Conservation (phyloP, 139 green algal genomes). For the Pleodorina starrii region DNA sequence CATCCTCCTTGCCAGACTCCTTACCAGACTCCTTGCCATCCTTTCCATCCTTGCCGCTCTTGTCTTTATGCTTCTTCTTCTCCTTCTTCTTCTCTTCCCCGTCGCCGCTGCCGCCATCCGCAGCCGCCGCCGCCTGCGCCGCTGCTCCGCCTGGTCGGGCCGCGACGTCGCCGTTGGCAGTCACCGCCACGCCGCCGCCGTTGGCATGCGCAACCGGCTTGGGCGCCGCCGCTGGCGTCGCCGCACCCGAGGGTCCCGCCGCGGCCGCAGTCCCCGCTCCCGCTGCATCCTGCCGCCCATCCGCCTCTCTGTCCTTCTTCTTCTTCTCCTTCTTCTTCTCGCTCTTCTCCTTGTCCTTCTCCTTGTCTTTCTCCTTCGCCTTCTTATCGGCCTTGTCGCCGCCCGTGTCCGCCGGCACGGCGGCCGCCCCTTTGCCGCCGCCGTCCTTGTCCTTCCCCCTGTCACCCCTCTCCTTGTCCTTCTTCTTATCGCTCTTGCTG, state of each 20-base stretch:
- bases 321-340: background rate
- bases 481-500: background rate
- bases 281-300: too few relatives aligned
- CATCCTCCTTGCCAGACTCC: background rate
- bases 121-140: background rate
- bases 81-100: constrained; percentile 6
- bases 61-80: constrained; percentile 1
- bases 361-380: background rate
- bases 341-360: background rate
- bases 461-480: background rate
- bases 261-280: background rate
- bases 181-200: background rate
- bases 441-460: background rate
- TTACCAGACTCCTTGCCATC: constrained; percentile 17
- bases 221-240: background rate
- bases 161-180: background rate
- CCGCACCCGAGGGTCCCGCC: too few relatives aligned
- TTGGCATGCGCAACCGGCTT: background rate
- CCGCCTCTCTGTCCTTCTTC: background rate
- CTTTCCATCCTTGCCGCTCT: constrained; percentile 1
- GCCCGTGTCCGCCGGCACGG: background rate
- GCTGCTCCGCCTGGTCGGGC: too few relatives aligned
- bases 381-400: constrained; percentile 19
- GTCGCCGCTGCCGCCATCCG: background rate
- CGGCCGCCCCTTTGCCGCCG: background rate